These are phyloP conservation scores for Syzygium jambos DNA, from an alignment of 345 rosid genomes.

Conservation along the genomic window DNA sequence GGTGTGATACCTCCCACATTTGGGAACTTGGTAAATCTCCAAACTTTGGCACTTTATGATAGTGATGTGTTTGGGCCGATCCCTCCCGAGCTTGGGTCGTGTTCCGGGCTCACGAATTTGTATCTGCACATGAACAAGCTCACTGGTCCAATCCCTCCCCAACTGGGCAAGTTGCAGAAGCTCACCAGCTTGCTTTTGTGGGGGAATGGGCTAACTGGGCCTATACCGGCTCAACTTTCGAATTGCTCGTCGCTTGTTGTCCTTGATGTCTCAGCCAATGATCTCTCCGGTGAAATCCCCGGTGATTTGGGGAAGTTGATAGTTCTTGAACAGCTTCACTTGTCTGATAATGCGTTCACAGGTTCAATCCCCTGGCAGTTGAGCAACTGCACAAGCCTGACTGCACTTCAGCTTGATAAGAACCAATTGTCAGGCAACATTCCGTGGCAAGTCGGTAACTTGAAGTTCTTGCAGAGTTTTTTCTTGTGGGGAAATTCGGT, in stretches of 20 bases:
- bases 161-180: constrained; percentile 75
- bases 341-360: constrained; percentile 72
- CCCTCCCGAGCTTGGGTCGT: constrained; percentile 73
- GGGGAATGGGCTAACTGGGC: constrained; percentile 74
- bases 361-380: constrained; percentile 73
- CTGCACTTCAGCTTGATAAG: constrained; percentile 89
- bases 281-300: constrained; percentile 69
- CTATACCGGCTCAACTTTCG: constrained; percentile 74
- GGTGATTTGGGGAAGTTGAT: constrained; percentile 69
- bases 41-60: constrained; percentile 82
- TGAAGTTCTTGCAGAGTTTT: constrained; percentile 74
- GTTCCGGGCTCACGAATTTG: constrained; percentile 75
- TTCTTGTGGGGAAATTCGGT: constrained; percentile 90
- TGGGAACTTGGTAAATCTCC: constrained; percentile 78
- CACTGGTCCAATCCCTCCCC: constrained; percentile 72
- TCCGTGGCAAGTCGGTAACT: constrained; percentile 64
- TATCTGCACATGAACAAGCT: constrained; percentile 95
- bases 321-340: constrained; percentile 83
- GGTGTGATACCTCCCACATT: constrained; percentile 76
- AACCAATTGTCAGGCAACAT: constrained; percentile 72
- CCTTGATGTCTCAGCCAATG: constrained; percentile 84
- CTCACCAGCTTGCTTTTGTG: constrained; percentile 89
- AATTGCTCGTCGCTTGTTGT: constrained; percentile 90
- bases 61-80: constrained; percentile 69
- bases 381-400: constrained; percentile 80